Conservation (phyloP, 2,329 filamentous ascomycete species). For the Hypoxylon sp. region DNA sequence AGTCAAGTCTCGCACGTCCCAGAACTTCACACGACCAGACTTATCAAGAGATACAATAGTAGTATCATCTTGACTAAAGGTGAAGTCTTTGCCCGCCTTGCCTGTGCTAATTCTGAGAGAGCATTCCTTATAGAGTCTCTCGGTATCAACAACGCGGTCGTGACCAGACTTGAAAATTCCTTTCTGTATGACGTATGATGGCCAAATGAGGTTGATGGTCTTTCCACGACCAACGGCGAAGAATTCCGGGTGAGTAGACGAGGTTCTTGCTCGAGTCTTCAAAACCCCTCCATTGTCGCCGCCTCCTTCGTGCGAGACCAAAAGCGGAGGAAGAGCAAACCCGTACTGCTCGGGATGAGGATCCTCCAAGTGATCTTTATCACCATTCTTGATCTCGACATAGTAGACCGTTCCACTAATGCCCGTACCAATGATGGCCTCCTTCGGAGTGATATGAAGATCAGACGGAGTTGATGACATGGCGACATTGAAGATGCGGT, state of each 20-base stretch:
- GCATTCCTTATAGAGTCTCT: conserved; percentile 87
- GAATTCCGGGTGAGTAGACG: conserved; percentile 89
- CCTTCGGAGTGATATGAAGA: conserved; percentile 71
- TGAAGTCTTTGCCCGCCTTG: conserved; percentile 98
- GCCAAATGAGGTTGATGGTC: conserved; percentile 91
- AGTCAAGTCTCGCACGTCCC: conserved; percentile 90
- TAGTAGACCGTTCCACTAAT: conserved; percentile 98
- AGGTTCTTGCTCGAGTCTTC: conserved; percentile 94
- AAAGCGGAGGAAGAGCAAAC: conserved; percentile 89
- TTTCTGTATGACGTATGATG: conserved; percentile 73
- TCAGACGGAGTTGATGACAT: conserved; percentile 78
- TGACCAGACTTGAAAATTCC: conserved; percentile 74
- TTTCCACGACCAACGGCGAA: conserved; percentile 97
- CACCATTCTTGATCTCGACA: conserved; percentile 82
- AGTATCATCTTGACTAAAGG: conserved; percentile 96
- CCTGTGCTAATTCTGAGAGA: conserved; percentile 95
- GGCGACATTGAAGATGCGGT: conserved; percentile 94
- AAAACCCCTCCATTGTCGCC: conserved; percentile 91
- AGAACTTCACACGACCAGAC: conserved; percentile 95
- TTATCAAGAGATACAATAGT: conserved; percentile 97
- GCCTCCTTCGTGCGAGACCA: conserved; percentile 84
- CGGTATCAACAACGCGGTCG: conserved; percentile 83
- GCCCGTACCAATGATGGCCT: conserved; percentile 91
- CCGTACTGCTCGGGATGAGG: conserved; percentile 86
- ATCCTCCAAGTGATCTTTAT: conserved; percentile 84